These are phyloP conservation scores for Podila minutissima DNA, from an alignment of 192 early-diverging fungal genomes.

Conservation along the genomic window DNA sequence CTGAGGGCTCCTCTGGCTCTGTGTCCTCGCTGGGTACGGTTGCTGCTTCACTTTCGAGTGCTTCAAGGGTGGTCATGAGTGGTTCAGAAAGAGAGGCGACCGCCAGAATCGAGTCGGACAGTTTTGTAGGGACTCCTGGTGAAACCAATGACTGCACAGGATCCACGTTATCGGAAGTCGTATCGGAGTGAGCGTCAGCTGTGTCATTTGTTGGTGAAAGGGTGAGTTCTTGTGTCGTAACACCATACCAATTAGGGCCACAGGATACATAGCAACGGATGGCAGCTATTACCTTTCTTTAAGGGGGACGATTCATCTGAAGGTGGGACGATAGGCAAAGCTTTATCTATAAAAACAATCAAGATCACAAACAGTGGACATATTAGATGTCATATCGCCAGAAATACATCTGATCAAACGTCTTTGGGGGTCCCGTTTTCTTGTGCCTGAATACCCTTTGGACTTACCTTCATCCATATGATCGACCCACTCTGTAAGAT, in stretches of 20 bases:
- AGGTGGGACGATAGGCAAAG: too few species aligned
- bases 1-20: not conserved
- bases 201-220: too few species aligned
- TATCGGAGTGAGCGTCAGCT: not conserved
- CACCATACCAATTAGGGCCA: too few species aligned
- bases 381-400: too few species aligned
- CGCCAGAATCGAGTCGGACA: slow-evolving; percentile 28
- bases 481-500: slow-evolving; percentile 24
- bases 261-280: too few species aligned
- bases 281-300: not conserved
- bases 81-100: slow-evolving; percentile 40
- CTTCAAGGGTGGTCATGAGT: slow-evolving; percentile 16
- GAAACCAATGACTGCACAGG: not conserved
- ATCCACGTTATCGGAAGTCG: not conserved
- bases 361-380: too few species aligned
- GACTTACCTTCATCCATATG: slow-evolving; percentile 21
- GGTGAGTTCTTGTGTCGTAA: too few species aligned
- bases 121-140: not conserved
- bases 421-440: too few species aligned
- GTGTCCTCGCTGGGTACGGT: not conserved
- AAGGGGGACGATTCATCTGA: too few species aligned
- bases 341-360: too few species aligned
- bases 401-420: too few species aligned
- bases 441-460: not conserved
- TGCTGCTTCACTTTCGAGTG: slow-evolving; percentile 7